These are phyloP conservation scores for Cryphonectria radicalis DNA, from an alignment of 2,329 filamentous ascomycete species.

Conservation along the genomic window DNA sequence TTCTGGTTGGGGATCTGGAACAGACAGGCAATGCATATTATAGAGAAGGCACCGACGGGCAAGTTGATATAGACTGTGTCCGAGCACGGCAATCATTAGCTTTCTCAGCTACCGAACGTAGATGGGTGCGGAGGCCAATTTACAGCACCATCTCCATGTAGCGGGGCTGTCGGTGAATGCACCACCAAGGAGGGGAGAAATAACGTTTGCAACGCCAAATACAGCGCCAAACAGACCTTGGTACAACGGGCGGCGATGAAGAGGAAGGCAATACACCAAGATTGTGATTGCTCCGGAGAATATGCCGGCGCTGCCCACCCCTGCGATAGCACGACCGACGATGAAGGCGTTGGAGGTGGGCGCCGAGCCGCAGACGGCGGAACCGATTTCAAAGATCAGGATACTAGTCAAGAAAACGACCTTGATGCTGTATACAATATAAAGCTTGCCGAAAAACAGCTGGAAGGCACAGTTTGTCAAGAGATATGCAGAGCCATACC, in stretches of 20 bases:
- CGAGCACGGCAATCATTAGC: too few species aligned
- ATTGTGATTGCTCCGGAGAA: slow-evolving; percentile 27
- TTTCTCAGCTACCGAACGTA: too few species aligned
- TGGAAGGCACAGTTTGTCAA: slow-evolving; percentile 1
- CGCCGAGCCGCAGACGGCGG: not conserved
- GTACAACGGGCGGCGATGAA: slow-evolving; percentile 28
- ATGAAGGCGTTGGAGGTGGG: slow-evolving; percentile 1
- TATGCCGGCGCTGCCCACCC: slow-evolving; percentile 16
- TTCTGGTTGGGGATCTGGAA: not conserved
- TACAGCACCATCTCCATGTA: not conserved
- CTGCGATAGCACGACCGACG: slow-evolving; percentile 4
- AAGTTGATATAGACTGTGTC: not conserved
- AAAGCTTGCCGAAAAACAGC: not conserved
- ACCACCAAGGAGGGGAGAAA: not conserved
- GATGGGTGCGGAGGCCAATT: too few species aligned
- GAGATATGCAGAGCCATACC: slow-evolving; percentile 2
- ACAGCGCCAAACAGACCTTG: not conserved
- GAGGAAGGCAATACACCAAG: not conserved
- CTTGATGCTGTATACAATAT: not conserved
- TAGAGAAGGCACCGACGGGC: not conserved
- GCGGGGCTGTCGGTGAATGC: not conserved
- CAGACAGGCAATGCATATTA: not conserved
- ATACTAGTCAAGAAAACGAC: not conserved
- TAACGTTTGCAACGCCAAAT: slow-evolving; percentile 25
- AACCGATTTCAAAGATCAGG: slow-evolving; percentile 7